Base-by-base conservation (phyloP, 208 protist species). In the Acanthamoeba castellanii region DNA sequence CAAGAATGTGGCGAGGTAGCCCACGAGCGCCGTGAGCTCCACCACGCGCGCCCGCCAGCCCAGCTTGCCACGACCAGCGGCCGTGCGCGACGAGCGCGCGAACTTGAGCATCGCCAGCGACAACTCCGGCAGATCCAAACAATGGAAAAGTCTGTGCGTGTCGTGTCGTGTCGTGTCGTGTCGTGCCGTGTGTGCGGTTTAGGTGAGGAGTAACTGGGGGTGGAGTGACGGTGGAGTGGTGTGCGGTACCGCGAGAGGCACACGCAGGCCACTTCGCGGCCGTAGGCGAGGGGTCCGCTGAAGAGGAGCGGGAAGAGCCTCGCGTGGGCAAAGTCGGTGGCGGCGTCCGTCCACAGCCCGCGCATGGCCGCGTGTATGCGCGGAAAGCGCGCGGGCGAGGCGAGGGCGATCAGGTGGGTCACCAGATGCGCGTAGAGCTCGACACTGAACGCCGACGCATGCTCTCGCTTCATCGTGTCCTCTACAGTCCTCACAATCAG, bases 91-190 rank as follows among this genome's bases (percentile, higher is more conserved):
- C 8, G 9, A 25, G 52, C 84, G 13, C 34, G 37, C 84, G 30
- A 32, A 20, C 30, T 22, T 66, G 50, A 70, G 25, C 32, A 90
- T 16, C 13, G 14, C 9, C 55, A 90, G n/a, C 13, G 42, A 90
- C 59, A 72, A 22, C 84, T 90, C 84, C 16, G 84, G 52, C 37
- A 90, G 84, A 11, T 66, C 37, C 50, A 90, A 66, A 3, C 18
- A 6, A 45, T 68, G 27, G 18, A 90, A 68, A 1, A 90, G 20
- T 34, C 81, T 89, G 81, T 27, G 30, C 42, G n/a, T 18, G 16
- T n/a, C 16, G 27, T 68, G 16, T 27, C 16, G 61, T 68, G 16
- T 68, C 61, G 27, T 68, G 16, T n/a, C 16, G 22, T 68, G 61
- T 68, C 9, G 11, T 34, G 11, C 22, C 13, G 11, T 34, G 16